Evolutionary conservation across 176 grass and related monocot genomes (phyloP).

Genomic region (Oryza coarctata): DNA sequence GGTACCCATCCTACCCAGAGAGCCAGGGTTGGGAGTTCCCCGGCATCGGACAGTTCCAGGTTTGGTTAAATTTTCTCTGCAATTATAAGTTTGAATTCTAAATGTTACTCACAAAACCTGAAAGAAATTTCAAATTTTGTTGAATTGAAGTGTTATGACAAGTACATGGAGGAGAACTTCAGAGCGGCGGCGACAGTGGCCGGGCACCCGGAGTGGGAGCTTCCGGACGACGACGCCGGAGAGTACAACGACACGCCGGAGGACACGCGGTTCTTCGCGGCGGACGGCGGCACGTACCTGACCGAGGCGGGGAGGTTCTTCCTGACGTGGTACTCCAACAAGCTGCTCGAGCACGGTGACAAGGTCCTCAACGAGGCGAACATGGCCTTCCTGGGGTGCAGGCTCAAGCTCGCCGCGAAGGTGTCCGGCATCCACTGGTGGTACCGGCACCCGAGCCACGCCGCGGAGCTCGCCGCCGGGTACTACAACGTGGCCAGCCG

Average conservation of each 20-base stretch:
- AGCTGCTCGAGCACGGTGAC: conserved; percentile 65
- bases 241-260: conserved; percentile 57
- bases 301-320: conserved; percentile 64
- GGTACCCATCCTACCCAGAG: conserved; percentile 72
- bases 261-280: conserved; percentile 65
- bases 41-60: conserved; percentile 81
- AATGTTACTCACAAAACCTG: too few relatives aligned
- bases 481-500: conserved; percentile 70
- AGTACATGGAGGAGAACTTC: conserved; percentile 69
- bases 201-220: conserved; percentile 65
- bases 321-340: conserved; percentile 79
- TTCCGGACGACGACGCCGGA: conserved; percentile 47
- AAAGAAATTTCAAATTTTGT: too few relatives aligned
- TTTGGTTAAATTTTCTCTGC: background rate
- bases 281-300: conserved; percentile 47
- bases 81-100: background rate
- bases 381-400: conserved; percentile 64
- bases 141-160: conserved; percentile 91
- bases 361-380: conserved; percentile 62
- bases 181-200: conserved; percentile 35
- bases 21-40: conserved; percentile 76
- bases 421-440: conserved; percentile 51
- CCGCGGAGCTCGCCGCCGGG: conserved; percentile 72
- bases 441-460: conserved; percentile 77
- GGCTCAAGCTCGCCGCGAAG: conserved; percentile 60